phyloP scores from a whole-genome alignment of 768 basidiomycete genomes.

The Polyporus arcularius region DNA sequence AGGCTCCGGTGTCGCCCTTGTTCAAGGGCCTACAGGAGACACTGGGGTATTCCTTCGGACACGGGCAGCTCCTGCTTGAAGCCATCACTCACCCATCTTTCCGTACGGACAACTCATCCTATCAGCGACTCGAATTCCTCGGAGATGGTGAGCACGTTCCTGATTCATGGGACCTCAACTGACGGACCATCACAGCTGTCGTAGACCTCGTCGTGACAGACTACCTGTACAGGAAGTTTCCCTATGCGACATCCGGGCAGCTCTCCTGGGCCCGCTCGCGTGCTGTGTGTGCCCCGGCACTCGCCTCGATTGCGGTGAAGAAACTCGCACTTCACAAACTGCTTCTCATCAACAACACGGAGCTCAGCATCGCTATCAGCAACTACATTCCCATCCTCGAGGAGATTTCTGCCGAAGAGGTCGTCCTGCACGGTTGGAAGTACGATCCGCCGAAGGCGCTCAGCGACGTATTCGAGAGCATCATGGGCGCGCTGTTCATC shows the following conservation, averaged over 20 bases:
- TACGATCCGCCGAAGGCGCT: conserved; percentile 85
- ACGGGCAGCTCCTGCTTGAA: conserved; percentile 65
- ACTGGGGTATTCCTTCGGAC: conserved; percentile 71
- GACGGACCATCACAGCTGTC: conserved; percentile 47
- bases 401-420: conserved; percentile 54
- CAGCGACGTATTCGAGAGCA: conserved; percentile 83
- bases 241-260: conserved; percentile 72
- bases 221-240: conserved; percentile 70
- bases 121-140: conserved; percentile 86
- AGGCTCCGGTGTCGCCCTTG: conserved; percentile 43
- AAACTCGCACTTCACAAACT: conserved; percentile 68
- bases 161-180: neutral
- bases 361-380: conserved; percentile 64
- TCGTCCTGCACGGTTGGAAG: conserved; percentile 73
- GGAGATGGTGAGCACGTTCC: conserved; percentile 70
- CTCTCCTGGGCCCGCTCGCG: conserved; percentile 70
- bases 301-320: conserved; percentile 69
- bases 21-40: conserved; percentile 58
- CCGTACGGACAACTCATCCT: conserved; percentile 57
- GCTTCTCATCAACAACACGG: conserved; percentile 67
- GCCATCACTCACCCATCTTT: conserved; percentile 89
- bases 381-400: conserved; percentile 62
- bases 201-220: conserved; percentile 72
- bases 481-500: conserved; percentile 81
- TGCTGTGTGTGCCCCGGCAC: conserved; percentile 71